Conservation (phyloP, 345 rosid species). For the Lepidium sativum region DNA sequence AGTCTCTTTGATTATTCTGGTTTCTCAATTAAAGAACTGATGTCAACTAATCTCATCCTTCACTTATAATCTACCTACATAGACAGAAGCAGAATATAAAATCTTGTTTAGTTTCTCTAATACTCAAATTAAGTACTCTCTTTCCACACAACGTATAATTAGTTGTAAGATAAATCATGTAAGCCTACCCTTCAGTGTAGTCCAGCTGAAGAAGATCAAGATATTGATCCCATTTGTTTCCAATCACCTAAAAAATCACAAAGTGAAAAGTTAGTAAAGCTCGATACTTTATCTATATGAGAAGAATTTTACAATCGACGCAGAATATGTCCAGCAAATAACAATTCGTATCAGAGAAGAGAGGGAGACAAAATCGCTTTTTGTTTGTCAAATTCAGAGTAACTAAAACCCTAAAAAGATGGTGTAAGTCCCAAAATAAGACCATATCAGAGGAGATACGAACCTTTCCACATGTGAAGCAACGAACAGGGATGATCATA, state of each 20-base stretch:
- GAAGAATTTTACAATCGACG: neutral
- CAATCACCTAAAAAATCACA: slow-evolving; percentile 26
- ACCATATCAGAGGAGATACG: neutral
- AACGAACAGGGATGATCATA: slow-evolving; percentile 34
- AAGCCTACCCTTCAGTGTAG: slow-evolving; percentile 31
- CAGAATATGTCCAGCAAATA: neutral
- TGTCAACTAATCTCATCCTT: neutral
- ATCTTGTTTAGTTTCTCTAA: neutral
- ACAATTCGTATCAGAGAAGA: neutral
- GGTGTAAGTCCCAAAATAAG: neutral
- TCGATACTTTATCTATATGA: slow-evolving; percentile 3
- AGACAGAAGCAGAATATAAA: neutral
- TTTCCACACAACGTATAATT: neutral
- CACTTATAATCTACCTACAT: neutral
- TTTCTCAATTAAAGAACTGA: neutral
- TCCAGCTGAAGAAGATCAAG: slow-evolving; percentile 33
- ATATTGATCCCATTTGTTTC: slow-evolving; percentile 32
- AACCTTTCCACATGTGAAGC: slow-evolving; percentile 34
- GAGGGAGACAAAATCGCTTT: neutral
- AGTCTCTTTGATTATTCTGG: neutral
- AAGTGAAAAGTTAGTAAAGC: neutral
- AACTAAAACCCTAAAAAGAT: neutral
- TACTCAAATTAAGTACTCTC: neutral
- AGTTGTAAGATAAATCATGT: neutral
- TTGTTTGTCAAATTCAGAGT: neutral